Evolutionary conservation across 2,329 filamentous ascomycete genomes (phyloP), one percentile per base, ranked within the genome.

Genomic region (Nigrospora osmanthi): DNA sequence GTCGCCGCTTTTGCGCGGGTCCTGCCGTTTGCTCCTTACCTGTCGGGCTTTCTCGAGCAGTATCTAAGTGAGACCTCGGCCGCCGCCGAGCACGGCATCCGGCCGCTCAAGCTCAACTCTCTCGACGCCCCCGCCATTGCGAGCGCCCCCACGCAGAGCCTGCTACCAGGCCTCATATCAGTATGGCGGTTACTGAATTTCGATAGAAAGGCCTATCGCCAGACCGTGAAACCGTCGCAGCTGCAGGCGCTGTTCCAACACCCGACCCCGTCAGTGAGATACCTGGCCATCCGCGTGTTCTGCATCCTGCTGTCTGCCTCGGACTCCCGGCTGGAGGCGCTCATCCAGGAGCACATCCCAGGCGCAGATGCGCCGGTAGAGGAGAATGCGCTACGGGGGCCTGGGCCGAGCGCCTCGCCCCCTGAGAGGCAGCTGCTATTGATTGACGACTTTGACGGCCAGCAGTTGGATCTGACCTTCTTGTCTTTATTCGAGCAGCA

Each of bases 221-320:
- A 67, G 47, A 70, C 81, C 54, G 74, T 89, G 32, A 78, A 79
- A 33, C 81, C 85, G 1, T 74, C 80, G 39, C 76, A 78, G 50
- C 72, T 95, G 37, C 82, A 89, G 64, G 65, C 66, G 30, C 69
- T 94, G 12, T 85, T 95, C 54, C 68, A 71, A 42, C 77, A 84
- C 59, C 57, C 65, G 39, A 72, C 75, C 52, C 69, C 66, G 47
- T 68, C 77, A 14, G 77, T 95, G 42, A 80, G 86, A 64, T 95
- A 90, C 63, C 72, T 97, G 49, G 85, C 89, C 13, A 76, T 95
- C 45, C 80, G 89, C 51, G 80, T 90, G 47, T 86, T 95, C 52
- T 89, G 85, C 58, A 73, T 88, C 50, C 80, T 89, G 46, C 79
- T 94, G 54, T 81, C 81, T 56, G 86, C 86, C 30, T 85, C 93